Evolutionary conservation across 1,284 basidiomycete species (phyloP), one percentile per base, ranked within the genome.

Genomic region (Apiotrichum sp.): DNA sequence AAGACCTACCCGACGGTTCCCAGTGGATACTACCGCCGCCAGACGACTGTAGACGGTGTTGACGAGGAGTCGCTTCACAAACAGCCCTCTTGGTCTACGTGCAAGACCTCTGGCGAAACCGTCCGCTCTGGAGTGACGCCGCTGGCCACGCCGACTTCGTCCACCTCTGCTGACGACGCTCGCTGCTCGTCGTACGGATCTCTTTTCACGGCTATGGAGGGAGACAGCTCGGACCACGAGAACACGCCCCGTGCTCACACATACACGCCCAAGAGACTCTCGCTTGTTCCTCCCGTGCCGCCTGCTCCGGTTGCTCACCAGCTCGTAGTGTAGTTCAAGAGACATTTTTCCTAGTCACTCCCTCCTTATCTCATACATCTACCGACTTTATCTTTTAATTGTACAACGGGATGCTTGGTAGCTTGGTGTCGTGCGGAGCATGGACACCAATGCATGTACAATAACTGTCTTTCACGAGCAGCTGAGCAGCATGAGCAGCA

Each of bases 41-140:
- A 39, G 16, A 9, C 14, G 16, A 13, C 35, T 13, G 35, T 14
- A n/a, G 13, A 22, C 47, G 46, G 29, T 10, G 56, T 31, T 13
- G 50, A 47, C 51, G 56, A 61, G 36, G 43, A 47, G 46, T 54
- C 55, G 6, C 44, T 61, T 32, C 56, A 45, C 52, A 61, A 58
- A 50, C 48, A 53, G 41, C 59, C 53, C 4, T 54, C 52, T 29
- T 61, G 59, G 59, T 52, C 51, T 44, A 61, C 59, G 10, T 55
- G 51, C 51, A 58, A 55, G 56, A 61, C 59, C n/a, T 47, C 48
- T n/a, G 55, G 44, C 22, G 50, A 39, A 10, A 52, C 51, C 7
- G 39, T 49, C 38, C 38, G 41, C 9, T 49, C 40, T 11, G 51
- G 42, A 41, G 35, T 52, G 33, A 56, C 58, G 16, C 55, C 58